Percentiles rank a stretch among this genome's conserved stretches.
These are phyloP conservation scores for Capronia coronata DNA, from an alignment of 2,329 filamentous ascomycete species.

Conservation along the genomic window DNA sequence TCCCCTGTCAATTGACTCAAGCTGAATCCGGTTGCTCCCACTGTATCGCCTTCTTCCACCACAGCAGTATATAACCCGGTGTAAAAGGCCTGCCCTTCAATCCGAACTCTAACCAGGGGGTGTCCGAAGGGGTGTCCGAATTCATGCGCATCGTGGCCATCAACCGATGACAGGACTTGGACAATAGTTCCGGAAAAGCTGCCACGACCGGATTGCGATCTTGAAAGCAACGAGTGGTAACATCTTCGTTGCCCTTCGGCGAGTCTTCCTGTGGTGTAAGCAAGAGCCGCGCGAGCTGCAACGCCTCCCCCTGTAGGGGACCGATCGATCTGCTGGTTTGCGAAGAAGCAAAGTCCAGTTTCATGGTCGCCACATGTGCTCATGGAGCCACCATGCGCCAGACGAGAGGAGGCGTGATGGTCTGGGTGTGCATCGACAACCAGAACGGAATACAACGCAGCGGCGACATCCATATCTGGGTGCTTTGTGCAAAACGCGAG, in stretches of 20 bases:
- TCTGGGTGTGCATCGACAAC: slow-evolving; percentile 30
- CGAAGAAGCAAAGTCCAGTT: slow-evolving; percentile 42
- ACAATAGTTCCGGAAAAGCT: slow-evolving; percentile 27
- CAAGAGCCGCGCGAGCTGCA: slow-evolving; percentile 35
- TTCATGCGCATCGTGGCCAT: too few relatives aligned
- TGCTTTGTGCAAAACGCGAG: slow-evolving; percentile 29
- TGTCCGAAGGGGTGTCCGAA: too few relatives aligned
- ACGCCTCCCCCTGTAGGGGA: slow-evolving; percentile 38
- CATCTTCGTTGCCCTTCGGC: slow-evolving; percentile 29
- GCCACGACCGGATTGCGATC: slow-evolving; percentile 24
- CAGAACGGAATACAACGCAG: slow-evolving; percentile 40
- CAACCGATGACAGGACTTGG: neutral
- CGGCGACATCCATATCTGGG: slow-evolving; percentile 33
- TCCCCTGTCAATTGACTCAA: slow-evolving; percentile 8
- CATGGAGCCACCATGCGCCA: too few relatives aligned
- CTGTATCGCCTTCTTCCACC: slow-evolving; percentile 31
- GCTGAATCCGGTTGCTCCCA: slow-evolving; percentile 21
- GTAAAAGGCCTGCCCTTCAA: slow-evolving; percentile 34
- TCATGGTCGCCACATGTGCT: slow-evolving; percentile 31
- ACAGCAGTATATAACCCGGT: slow-evolving; percentile 31
- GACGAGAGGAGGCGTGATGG: neutral
- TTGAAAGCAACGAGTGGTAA: slow-evolving; percentile 37
- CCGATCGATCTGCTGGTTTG: slow-evolving; percentile 44
- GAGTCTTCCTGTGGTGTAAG: slow-evolving; percentile 31
- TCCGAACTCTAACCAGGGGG: slow-evolving; percentile 28